Percentiles rank a stretch among this genome's conserved stretches.
phyloP scores from a whole-genome alignment of 331 rosid genomes.

The Quercus tomentella region DNA sequence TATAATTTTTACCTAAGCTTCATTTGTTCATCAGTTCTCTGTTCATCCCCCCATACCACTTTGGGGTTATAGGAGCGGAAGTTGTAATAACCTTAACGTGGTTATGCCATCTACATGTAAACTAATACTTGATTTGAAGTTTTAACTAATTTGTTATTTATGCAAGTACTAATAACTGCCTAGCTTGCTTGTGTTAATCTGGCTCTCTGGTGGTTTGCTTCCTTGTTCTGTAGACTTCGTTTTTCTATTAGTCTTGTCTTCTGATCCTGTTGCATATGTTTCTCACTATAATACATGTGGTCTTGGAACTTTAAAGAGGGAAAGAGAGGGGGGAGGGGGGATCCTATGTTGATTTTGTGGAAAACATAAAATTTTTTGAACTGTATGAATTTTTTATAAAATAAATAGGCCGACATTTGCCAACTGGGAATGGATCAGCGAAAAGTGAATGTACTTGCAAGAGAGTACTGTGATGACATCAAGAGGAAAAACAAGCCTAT shows the following conservation, averaged over 20 bases:
- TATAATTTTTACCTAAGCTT: no score
- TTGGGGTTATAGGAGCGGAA: no score
- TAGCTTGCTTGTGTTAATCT: background rate
- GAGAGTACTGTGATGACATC: slow-evolving; percentile 74
- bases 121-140: no score
- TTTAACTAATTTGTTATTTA: background rate
- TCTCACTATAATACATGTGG: background rate
- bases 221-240: background rate
- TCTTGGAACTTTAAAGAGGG: no score
- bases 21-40: no score
- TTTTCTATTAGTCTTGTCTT: background rate
- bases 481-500: slow-evolving; percentile 82
- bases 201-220: background rate
- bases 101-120: no score
- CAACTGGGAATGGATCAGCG: slow-evolving; percentile 96
- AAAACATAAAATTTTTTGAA: no score
- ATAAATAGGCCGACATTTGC: slow-evolving; percentile 79
- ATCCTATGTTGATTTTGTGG: no score
- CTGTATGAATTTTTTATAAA: no score
- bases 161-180: background rate
- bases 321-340: no score
- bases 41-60: no score
- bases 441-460: slow-evolving; percentile 75
- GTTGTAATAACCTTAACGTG: no score
- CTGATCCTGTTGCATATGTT: background rate